Evolutionary conservation across 1,284 basidiomycete genomes (phyloP), one percentile per base, ranked within the genome.

Genomic region (Trametes polyzona): DNA sequence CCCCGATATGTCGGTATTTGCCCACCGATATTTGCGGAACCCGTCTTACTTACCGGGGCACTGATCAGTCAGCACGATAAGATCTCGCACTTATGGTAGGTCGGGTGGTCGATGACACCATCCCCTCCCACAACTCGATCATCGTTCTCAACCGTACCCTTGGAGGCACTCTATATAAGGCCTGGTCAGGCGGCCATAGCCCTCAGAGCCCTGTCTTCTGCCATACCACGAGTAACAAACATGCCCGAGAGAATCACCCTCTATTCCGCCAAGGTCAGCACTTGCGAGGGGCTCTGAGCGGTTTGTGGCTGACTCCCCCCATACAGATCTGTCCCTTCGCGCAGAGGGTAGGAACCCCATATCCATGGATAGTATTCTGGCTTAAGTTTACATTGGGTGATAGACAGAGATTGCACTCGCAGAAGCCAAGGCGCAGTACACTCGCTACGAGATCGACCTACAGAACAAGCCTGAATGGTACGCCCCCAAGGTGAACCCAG

Each of bases 381-480:
- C 23, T 9, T 36, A 7, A 11, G 14, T 16, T n/a, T 10, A 27
- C 16, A 21, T 8, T 21, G 2, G 17, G 7, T 1, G 8, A 19
- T 19, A 62, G 61, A 41, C 47, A 14, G 61, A 62, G n/a, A 56
- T 62, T 17, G 61, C 57, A 1, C 46, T 64, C 26, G 47, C 40
- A 12, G 67, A 70, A 51, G 68, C 66, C 4, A 65, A 65, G 37
- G 68, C 66, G 3, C 19, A 58, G 12, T 67, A 56, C 51, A 65
- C 54, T 14, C 19, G 57, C 12, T 66, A 61, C 55, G 57, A 66
- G 37, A 61, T 70, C 53, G 66, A 70, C 37, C 58, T 70, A 23
- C 37, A 41, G 62, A 73, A 76, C 69, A 78, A 79, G 67, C 77
- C 77, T 30, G 65, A 65, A 48, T 73, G 71, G 71, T 76, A 69